Conservation (phyloP, 768 basidiomycete species). For the Termitomyces sp. region DNA sequence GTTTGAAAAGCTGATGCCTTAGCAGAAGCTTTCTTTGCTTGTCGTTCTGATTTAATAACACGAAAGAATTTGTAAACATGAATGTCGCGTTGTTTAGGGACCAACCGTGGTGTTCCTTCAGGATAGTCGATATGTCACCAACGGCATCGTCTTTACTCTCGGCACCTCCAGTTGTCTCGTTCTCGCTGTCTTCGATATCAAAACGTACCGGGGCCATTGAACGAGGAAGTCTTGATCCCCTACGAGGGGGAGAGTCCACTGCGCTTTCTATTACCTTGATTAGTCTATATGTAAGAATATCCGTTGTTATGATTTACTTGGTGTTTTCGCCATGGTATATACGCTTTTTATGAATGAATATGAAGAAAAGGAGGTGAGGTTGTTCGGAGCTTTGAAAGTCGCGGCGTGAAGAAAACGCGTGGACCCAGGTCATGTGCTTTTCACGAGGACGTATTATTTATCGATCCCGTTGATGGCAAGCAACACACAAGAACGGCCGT, state of each 20-base stretch:
- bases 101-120: slow-evolving; percentile 14
- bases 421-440: neutral
- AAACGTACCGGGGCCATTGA: slow-evolving; percentile 13
- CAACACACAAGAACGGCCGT: neutral
- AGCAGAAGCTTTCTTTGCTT: slow-evolving; percentile 22
- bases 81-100: neutral
- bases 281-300: neutral
- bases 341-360: neutral
- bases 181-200: slow-evolving; percentile 7
- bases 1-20: slow-evolving; percentile 23
- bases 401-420: too few species aligned
- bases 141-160: slow-evolving; percentile 5
- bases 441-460: slow-evolving; percentile 1
- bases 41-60: slow-evolving; percentile 17
- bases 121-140: slow-evolving; percentile 7
- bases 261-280: neutral
- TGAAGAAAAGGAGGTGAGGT: too few species aligned
- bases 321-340: neutral
- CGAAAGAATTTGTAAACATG: slow-evolving; percentile 2
- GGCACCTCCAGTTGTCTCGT: slow-evolving; percentile 17
- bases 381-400: too few species aligned
- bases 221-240: slow-evolving; percentile 3
- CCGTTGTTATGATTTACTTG: neutral
- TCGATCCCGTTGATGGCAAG: neutral
- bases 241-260: neutral